Conservation (phyloP, 208 protist species). For the Crithidia fasciculata region DNA sequence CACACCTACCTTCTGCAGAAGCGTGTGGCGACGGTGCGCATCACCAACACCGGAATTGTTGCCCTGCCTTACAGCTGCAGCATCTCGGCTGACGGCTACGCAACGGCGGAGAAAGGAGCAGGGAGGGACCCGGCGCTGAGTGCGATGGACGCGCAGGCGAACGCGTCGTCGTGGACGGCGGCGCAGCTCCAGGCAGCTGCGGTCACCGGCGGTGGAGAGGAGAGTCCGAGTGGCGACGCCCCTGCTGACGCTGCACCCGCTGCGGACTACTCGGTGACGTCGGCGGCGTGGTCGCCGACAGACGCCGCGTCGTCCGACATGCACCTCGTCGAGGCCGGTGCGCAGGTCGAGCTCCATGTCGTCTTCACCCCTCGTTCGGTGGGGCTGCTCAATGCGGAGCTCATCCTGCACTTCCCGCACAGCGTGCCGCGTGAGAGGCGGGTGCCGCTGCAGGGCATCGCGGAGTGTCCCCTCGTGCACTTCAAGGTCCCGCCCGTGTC, state of each 20-base stretch:
- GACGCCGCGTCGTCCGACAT: conserved; percentile 79
- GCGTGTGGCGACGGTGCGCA: conserved; percentile 65
- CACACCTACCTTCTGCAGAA: conserved; percentile 96
- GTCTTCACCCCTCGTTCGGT: conserved; percentile 86
- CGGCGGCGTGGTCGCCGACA: conserved; percentile 6
- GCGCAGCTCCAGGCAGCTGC: conserved; percentile 9
- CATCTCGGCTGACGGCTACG: conserved; percentile 8
- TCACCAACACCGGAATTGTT: conserved; percentile 91
- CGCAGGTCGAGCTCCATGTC: conserved; percentile 65
- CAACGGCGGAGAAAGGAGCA: not conserved
- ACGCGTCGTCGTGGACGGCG: conserved; percentile 1
- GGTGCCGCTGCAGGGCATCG: conserved; percentile 80
- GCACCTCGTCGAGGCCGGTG: conserved; percentile 62
- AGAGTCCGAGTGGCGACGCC: conserved; percentile 3
- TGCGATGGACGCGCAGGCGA: not conserved
- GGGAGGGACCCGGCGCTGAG: not conserved
- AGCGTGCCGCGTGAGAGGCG: conserved; percentile 40
- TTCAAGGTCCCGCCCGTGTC: conserved; percentile 84
- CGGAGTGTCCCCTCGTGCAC: conserved; percentile 95
- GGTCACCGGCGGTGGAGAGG: not conserved
- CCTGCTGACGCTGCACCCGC: not conserved
- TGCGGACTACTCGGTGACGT: conserved; percentile 14
- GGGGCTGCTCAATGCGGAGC: conserved; percentile 43
- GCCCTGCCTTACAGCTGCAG: conserved; percentile 71
- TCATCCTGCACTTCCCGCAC: conserved; percentile 73